Evolutionary conservation across 441 rosid species (phyloP), one percentile per base, ranked within the genome.

Genomic region (Eutrema salsugineum): DNA sequence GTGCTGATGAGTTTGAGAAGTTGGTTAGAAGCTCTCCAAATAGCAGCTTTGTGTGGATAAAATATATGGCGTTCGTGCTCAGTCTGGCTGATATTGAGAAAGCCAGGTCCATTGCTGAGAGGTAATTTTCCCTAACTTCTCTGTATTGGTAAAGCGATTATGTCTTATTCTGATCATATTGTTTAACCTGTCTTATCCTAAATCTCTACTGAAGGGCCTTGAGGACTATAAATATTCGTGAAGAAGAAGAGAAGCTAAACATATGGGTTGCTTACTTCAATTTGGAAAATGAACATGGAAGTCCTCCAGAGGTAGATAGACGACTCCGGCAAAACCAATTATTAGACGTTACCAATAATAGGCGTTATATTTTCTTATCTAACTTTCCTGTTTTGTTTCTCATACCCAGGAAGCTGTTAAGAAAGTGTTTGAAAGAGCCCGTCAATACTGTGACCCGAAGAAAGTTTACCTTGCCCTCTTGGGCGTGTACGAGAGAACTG

Each of bases 211-310:
- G 79, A 78, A 95, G 99, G 90, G 98, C 99, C 49, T 76, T 96
- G 88, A 86, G 80, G 77, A 93, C 94, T 8, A 96, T 93, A 61
- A 91, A 88, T 78, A 65, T 88, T 43, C 91, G 96, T 55, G 99
- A 93, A 83, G 99, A 95, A 85, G 85, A 74, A 27, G 99, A 95
- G 84, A 93, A 93, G 86, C 88, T 95, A 49, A 95, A 95, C 76
- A 76, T 95, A 59, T 95, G 98, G 98, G 88, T 91, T 58, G 99
- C 98, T 46, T 95, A 89, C 81, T 91, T 93, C 82, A 95, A 93
- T 79, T 79, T 95, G 86, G 99, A 95, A 82, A 91, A 89, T 63
- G 84, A 93, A 77, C 87, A 91, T 79, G 99, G 99, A 79, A 89
- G 80, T 83, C 97, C 98, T 47, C 94, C 94, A 4, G 89, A 95